phyloP scores from a whole-genome alignment of 2,329 filamentous ascomycete genomes.

The Stachybotrys echinatus region DNA sequence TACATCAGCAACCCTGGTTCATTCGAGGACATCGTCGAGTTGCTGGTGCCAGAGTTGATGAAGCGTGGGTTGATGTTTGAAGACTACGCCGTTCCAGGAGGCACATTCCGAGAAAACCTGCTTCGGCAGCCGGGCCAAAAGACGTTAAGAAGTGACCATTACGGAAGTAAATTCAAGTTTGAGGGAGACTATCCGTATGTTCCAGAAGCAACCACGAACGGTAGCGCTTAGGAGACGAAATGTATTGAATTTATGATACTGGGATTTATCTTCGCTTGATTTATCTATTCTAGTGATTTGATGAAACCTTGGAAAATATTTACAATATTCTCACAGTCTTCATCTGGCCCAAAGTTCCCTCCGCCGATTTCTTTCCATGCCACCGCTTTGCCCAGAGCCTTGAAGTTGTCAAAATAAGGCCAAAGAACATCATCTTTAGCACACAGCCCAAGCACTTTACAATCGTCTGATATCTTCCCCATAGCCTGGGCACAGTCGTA shows the following conservation, averaged over 20 bases:
- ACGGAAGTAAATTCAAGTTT: constrained; percentile 53
- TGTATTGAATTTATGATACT: too few relatives aligned
- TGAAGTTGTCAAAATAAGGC: not conserved
- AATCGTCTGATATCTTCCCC: not conserved
- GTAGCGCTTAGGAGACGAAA: not conserved
- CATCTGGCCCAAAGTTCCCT: not conserved
- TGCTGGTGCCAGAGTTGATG: constrained; percentile 22
- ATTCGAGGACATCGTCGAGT: constrained; percentile 25
- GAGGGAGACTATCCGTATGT: not conserved
- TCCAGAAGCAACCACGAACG: not conserved
- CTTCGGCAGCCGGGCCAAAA: not conserved
- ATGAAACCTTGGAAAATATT: not conserved
- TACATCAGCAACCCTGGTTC: constrained; percentile 37
- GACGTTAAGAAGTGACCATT: constrained; percentile 5
- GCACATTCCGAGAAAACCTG: constrained; percentile 6
- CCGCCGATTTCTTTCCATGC: not conserved
- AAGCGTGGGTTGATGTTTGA: constrained; percentile 13
- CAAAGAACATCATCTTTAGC: not conserved
- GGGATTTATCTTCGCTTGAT: too few relatives aligned
- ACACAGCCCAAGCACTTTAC: not conserved
- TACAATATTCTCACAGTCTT: not conserved
- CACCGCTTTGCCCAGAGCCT: not conserved
- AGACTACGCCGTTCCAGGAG: constrained; percentile 5
- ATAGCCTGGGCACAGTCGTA: not conserved
- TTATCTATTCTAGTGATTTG: too few relatives aligned